Conservation (phyloP, 192 early-diverging fungal genomes). For the Backusella liffmaniae region DNA sequence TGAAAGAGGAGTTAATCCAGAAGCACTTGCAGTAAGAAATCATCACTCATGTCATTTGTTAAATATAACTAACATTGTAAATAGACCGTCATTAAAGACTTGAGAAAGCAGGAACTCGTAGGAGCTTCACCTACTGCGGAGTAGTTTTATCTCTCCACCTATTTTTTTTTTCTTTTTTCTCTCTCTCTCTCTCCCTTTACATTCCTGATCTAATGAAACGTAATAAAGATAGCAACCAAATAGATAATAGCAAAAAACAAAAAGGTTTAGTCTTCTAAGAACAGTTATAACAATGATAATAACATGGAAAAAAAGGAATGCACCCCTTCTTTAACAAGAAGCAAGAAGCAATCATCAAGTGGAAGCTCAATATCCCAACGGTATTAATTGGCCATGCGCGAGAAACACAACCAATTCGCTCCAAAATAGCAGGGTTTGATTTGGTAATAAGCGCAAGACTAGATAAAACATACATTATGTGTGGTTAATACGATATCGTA, state of each 20-base stretch:
- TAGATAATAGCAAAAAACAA: constrained; percentile 6
- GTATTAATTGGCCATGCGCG: constrained; percentile 5
- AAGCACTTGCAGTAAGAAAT: constrained; percentile 58
- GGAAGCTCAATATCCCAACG: not conserved
- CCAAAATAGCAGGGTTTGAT: constrained; percentile 69
- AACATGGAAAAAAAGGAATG: not conserved
- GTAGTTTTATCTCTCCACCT: not conserved
- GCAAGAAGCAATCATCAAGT: not conserved
- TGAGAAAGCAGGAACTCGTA: constrained; percentile 1
- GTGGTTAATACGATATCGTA: not conserved
- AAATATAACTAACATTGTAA: too few species aligned
- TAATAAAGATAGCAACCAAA: not conserved
- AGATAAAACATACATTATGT: not conserved
- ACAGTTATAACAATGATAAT: not conserved
- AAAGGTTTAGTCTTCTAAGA: not conserved
- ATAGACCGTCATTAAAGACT: constrained; percentile 15
- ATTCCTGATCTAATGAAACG: constrained; percentile 2
- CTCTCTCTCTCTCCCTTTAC: not conserved
- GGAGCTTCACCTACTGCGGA: not conserved
- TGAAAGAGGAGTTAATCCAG: constrained; percentile 83
- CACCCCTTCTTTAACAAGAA: constrained; percentile 20
- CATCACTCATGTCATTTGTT: too few species aligned
- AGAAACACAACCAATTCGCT: not conserved
- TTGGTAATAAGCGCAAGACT: constrained; percentile 39
- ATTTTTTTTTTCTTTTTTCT: not conserved